These are phyloP conservation scores for Gastrodia elata DNA, from an alignment of 106 monocot species.

Conservation along the genomic window DNA sequence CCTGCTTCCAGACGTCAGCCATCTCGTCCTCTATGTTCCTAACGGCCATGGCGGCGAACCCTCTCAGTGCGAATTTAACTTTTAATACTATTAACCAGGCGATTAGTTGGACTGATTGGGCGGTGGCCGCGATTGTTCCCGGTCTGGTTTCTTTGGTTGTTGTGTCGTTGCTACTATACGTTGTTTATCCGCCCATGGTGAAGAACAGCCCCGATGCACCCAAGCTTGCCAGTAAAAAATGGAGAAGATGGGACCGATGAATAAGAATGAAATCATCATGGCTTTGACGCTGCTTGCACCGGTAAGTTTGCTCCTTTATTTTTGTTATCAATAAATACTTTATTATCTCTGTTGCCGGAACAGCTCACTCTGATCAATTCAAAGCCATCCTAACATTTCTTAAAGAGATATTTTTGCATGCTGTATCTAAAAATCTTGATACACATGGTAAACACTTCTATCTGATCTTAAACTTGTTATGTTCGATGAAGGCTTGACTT, in stretches of 20 bases:
- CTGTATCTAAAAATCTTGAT: no score
- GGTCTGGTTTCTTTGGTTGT: conserved; percentile 82
- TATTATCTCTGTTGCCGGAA: not conserved
- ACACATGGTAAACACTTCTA: not conserved
- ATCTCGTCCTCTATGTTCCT: conserved; percentile 93
- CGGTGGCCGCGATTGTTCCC: conserved; percentile 81
- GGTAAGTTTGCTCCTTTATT: conserved; percentile 30
- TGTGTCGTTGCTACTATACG: conserved; percentile 73
- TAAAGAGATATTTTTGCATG: no score
- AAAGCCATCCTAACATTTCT: no score
- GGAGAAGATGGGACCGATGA: conserved; percentile 93
- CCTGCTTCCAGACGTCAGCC: conserved; percentile 96
- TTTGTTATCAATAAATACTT: not conserved
- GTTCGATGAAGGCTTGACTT: no score
- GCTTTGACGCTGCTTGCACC: conserved; percentile 69
- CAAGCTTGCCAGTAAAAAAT: conserved; percentile 74
- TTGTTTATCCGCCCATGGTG: conserved; percentile 82
- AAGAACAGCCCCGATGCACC: conserved; percentile 97
- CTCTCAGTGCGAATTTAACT: conserved; percentile 73
- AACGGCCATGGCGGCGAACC: conserved; percentile 96
- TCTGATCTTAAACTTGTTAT: not conserved
- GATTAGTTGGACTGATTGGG: conserved; percentile 99
- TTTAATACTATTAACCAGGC: conserved; percentile 55
- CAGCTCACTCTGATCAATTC: no score
- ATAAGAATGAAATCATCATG: conserved; percentile 86